Percentiles rank a stretch among this genome's conserved stretches.
Conservation (phyloP, 495 filamentous ascomycete species). For the Evernia prunastri region DNA sequence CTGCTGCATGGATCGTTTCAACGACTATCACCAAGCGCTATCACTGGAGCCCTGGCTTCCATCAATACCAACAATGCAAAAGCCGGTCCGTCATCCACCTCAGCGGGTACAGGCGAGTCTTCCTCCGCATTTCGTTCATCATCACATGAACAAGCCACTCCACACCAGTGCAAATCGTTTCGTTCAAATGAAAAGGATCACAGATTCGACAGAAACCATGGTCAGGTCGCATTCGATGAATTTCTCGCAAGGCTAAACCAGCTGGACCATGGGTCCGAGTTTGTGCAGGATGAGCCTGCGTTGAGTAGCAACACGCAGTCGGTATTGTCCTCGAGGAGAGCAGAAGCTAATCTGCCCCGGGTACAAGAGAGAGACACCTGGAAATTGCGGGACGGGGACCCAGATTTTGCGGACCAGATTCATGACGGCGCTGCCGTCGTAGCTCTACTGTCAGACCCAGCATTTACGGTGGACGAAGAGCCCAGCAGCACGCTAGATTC, state of each 20-base stretch:
- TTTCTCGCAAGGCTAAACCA: not conserved
- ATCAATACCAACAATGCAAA: constrained; percentile 3
- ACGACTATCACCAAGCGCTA: not conserved
- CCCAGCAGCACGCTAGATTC: constrained; percentile 23
- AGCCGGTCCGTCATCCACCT: constrained; percentile 3
- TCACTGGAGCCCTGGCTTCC: constrained; percentile 5
- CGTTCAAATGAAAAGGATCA: not conserved
- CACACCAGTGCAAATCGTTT: constrained; percentile 7
- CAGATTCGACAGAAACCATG: not conserved
- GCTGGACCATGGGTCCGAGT: not conserved
- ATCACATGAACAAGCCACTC: not conserved
- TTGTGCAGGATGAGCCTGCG: not conserved
- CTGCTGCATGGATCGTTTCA: constrained; percentile 4
- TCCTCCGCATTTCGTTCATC: constrained; percentile 3
- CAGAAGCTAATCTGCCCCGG: not conserved
- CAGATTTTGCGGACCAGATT: not conserved
- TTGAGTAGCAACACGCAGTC: not conserved
- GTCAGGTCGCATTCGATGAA: constrained; percentile 11
- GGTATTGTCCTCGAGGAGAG: too few species aligned
- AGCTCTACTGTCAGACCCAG: constrained; percentile 45
- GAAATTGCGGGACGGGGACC: not conserved
- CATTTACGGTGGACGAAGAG: constrained; percentile 46
- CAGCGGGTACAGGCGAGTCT: not conserved
- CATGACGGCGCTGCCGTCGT: constrained; percentile 42
- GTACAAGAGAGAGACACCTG: not conserved